Percentiles rank a stretch among this genome's conserved stretches.
Conservation (phyloP, 1,284 basidiomycete genomes). For the Trichosporon coremiiforme region DNA sequence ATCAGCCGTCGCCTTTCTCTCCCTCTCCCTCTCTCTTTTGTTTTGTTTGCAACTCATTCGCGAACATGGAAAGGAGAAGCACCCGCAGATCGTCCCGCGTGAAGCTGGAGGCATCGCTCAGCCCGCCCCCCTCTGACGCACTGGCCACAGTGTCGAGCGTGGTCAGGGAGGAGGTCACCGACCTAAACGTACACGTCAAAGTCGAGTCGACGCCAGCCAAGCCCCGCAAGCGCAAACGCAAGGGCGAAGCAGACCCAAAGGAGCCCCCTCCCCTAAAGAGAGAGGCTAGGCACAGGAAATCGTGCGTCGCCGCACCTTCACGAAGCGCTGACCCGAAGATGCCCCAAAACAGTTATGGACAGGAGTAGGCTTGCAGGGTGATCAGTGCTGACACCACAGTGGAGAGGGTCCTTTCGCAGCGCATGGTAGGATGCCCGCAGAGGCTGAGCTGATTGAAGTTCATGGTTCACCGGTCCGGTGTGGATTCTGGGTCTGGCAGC, state of each 20-base stretch:
- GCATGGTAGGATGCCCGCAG: conserved; percentile 35
- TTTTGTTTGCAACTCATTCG: neutral
- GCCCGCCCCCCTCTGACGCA: neutral
- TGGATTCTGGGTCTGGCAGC: neutral
- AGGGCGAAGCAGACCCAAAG: neutral
- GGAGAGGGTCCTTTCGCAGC: conserved; percentile 42
- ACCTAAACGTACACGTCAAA: neutral
- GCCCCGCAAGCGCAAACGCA: neutral
- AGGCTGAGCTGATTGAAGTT: conserved; percentile 27
- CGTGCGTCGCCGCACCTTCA: neutral
- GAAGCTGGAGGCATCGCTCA: neutral
- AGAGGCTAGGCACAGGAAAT: neutral
- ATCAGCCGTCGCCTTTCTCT: neutral
- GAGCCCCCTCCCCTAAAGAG: neutral
- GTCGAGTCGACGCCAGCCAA: neutral
- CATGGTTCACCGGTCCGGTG: conserved; percentile 35
- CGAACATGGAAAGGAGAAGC: neutral
- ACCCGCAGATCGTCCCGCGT: neutral
- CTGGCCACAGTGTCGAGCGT: neutral
- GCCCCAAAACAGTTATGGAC: neutral
- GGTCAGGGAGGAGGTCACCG: neutral
- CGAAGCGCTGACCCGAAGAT: neutral
- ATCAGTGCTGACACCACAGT: conserved; percentile 23
- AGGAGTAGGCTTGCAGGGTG: neutral
- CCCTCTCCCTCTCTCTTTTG: neutral